Conservation (phyloP, 768 basidiomycete genomes). For the Russula sp. region DNA sequence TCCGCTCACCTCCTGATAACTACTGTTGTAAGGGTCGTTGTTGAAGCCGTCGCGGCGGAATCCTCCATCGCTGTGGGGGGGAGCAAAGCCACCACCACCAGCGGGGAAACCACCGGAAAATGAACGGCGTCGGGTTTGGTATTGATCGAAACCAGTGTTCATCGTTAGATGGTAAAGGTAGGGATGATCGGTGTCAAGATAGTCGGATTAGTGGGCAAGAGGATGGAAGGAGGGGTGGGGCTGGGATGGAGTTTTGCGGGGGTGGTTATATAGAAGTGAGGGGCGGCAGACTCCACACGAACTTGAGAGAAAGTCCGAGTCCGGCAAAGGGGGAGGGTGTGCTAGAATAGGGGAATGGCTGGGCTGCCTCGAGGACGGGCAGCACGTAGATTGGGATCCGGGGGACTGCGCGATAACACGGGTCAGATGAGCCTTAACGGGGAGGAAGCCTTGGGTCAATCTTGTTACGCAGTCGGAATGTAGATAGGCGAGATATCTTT, state of each 20-base stretch:
- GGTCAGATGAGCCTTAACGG: conserved; percentile 19
- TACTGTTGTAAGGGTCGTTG: conserved; percentile 12
- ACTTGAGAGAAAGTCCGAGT: conserved; percentile 9
- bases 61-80: conserved; percentile 15
- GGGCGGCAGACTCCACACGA: conserved; percentile 11
- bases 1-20: conserved; percentile 29
- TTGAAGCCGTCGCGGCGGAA: conserved; percentile 14
- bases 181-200: conserved; percentile 12
- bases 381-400: conserved; percentile 12
- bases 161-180: conserved; percentile 13
- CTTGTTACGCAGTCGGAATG: conserved; percentile 19
- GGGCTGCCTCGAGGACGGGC: conserved; percentile 27
- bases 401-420: conserved; percentile 26
- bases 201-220: neutral
- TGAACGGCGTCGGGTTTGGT: conserved; percentile 15
- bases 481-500: conserved; percentile 12
- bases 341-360: conserved; percentile 25
- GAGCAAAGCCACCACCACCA: neutral
- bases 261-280: conserved; percentile 23
- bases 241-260: conserved; percentile 1
- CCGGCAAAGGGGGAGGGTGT: conserved; percentile 9
- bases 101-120: conserved; percentile 17
- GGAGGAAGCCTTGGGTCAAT: conserved; percentile 16
- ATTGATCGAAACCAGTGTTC: conserved; percentile 19
- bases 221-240: neutral